phyloP scores from a whole-genome alignment of 140 eudicot genomes.

The Cichorium intybus region DNA sequence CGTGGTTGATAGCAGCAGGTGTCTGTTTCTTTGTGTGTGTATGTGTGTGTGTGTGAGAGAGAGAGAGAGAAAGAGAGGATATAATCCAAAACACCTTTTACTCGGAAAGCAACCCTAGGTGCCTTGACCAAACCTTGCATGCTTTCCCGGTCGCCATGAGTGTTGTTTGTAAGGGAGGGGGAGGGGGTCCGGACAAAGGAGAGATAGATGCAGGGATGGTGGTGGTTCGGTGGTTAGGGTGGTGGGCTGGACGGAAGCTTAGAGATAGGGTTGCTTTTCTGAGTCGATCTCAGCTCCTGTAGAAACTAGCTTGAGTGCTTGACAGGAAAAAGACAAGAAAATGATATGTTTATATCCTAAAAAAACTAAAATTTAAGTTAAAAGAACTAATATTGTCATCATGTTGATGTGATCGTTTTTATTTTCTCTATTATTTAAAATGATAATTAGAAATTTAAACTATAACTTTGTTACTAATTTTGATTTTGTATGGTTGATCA shows the following conservation, averaged over 20 bases:
- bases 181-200: conserved; percentile 5
- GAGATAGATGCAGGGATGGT: conserved; percentile 2
- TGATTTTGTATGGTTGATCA: not conserved
- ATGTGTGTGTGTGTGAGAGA: not conserved
- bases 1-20: conserved; percentile 55
- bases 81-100: conserved; percentile 36
- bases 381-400: not conserved
- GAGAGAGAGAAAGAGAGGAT: conserved; percentile 7
- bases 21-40: conserved; percentile 6
- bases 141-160: conserved; percentile 38
- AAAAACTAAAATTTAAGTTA: not conserved
- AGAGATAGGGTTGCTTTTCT: conserved; percentile 25
- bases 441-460: not conserved
- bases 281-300: conserved; percentile 8
- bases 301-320: conserved; percentile 21
- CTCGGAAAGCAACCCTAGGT: conserved; percentile 37
- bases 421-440: not conserved
- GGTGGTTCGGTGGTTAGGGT: conserved; percentile 15
- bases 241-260: not conserved
- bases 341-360: not conserved
- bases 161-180: not conserved
- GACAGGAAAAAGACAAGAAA: conserved; percentile 14
- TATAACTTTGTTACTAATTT: not conserved
- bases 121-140: conserved; percentile 39
- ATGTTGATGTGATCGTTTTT: conserved; percentile 4